Evolutionary conservation across 495 filamentous ascomycete genomes (phyloP).

Genomic region (Penicillium alfredii): DNA sequence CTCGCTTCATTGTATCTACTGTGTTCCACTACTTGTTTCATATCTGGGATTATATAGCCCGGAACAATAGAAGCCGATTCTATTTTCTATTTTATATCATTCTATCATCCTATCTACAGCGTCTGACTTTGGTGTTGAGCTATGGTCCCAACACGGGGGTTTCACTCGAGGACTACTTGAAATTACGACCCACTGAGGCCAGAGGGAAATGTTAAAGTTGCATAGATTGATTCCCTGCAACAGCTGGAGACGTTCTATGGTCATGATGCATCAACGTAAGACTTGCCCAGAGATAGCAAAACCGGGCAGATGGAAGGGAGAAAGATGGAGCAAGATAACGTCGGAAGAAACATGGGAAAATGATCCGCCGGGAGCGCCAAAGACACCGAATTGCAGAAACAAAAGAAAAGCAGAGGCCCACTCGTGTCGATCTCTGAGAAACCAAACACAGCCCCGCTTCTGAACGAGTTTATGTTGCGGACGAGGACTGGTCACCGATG

Average conservation of each 20-base stretch:
- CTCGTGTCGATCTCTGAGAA: constrained; percentile 15
- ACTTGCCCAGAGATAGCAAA: constrained; percentile 1
- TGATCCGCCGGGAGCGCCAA: constrained; percentile 14
- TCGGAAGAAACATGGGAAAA: constrained; percentile 2
- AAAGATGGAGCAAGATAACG: no score
- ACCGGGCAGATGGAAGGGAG: not conserved
- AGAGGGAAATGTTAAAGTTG: no score
- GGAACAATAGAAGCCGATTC: constrained; percentile 11
- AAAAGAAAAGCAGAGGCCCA: constrained; percentile 9
- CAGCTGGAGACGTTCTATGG: constrained; percentile 2
- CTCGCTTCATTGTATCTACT: constrained; percentile 17
- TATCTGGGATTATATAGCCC: constrained; percentile 1
- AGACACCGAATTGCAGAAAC: constrained; percentile 6
- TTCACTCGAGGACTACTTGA: no score
- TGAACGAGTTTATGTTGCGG: constrained; percentile 6
- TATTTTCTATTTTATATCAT: not conserved
- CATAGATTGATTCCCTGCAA: constrained; percentile 4
- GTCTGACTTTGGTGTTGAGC: no score
- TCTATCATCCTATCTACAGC: constrained; percentile 1
- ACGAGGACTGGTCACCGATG: constrained; percentile 36
- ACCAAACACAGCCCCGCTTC: not conserved
- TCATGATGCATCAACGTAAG: constrained; percentile 7
- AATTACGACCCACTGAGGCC: no score
- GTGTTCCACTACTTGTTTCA: constrained; percentile 9
- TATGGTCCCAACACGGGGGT: no score